Evolutionary conservation across 73 alveolate species (phyloP), one percentile per base, ranked within the genome.

Genomic region (Tetrahymena elliotti): DNA sequence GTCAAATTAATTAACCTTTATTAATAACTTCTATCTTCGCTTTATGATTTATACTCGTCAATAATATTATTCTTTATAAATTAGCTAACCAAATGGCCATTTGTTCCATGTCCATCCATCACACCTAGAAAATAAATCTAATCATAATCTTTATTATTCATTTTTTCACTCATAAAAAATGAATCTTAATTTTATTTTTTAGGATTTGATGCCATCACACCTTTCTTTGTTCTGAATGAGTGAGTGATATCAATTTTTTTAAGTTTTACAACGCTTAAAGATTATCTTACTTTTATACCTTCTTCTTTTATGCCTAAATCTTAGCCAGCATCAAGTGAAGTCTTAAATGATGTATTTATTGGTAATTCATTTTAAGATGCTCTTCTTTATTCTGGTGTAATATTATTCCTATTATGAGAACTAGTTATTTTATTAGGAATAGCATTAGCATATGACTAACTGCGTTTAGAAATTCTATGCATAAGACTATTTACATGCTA

Each of bases 61-160:
- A 94, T 93, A 38, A 94, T 84, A 31, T 94, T 27, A 40, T 92
- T 83, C 33, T 84, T 39, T 0, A 94, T 83, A 38, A 84, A 94
- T 54, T 94, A 33, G 27, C 94, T 82, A 16, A 94, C 96, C 5
- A 33, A 35, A 27, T 94, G 96, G 6, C 96, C 96, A 84, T 94
- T 94, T 52, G 93, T 36, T 27, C 97, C 97, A 95, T 95, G 97
- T 15, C 97, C 97, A 95, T 95, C 97, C 93, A 95, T 92, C 9
- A 95, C 97, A 47, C 92, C 93, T 52, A 95, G 93, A 35, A 95
- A 95, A 37, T 94, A 84, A 4, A 94, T 20, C 35, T 94, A 53
- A 27, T 83, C 88, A 24, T 68, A 68, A 27, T 68, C 88, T 22
- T 68, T 31, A 68, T 68, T 68, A 7, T 16, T n/a, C 88, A 68